Evolutionary conservation across 345 rosid genomes (phyloP), one percentile per base, ranked within the genome.

Genomic region (Salix exigua): DNA sequence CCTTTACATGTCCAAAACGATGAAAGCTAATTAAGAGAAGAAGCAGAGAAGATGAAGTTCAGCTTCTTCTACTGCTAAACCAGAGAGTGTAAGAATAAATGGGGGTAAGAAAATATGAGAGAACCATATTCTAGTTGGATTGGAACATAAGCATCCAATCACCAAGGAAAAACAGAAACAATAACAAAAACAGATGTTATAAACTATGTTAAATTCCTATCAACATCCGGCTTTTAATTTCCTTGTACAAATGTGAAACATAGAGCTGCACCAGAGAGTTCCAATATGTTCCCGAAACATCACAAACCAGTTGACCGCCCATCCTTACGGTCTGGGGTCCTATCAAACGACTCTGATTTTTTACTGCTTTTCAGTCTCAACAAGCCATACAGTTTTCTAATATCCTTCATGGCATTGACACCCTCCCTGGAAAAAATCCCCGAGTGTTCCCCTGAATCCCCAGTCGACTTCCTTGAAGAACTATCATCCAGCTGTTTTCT

Each of bases 371-470:
- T 82, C 35, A 78, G 31, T 78, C 81, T 76, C 66, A 82, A 38
- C 51, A 85, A 58, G 4, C 88, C 82, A 44, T 77, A 82, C 68
- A 85, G 62, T 73, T 79, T 82, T 71, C 68, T 60, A 19, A 82
- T n/a, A 28, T 85, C 88, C 73, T 73, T 82, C 7, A 90, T 89
- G 46, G 94, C 85, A 77, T 88, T 84, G 7, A 40, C 72, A 30
- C 63, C 46, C 8, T 72, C 80, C 35, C 21, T 48, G 16, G 70
- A 42, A 25, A 77, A 77, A 21, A 77, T 40, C 19, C 80, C 83
- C 38, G 78, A 73, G 21, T 69, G 66, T 16, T 81, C 80, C 5
- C 67, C 35, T 28, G 70, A 8, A 2, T 66, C 91, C 1, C 78
- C 86, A 2, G 23, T 63, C 37, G 86, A 84, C 73, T 66, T 84